Evolutionary conservation across 2,329 filamentous ascomycete genomes (phyloP).

Genomic region (Diaporthe citrichinensis): DNA sequence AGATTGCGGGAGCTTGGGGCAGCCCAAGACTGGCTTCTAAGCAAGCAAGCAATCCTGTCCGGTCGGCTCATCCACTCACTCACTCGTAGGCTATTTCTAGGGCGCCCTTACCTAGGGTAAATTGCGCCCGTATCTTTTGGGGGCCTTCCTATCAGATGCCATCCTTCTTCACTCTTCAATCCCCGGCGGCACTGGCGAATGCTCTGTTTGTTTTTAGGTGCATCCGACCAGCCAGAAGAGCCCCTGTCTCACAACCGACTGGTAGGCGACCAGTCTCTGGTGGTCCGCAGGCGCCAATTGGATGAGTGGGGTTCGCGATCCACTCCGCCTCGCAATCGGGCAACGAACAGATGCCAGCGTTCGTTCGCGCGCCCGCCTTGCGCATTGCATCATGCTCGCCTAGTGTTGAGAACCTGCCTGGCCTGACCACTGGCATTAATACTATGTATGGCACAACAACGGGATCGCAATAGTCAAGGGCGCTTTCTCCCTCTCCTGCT

Average conservation of each 20-base stretch:
- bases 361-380: conserved; percentile 28
- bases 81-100: conserved; percentile 17
- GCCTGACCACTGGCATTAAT: background rate
- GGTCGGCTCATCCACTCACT: background rate
- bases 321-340: conserved; percentile 27
- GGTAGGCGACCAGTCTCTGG: conserved; percentile 37
- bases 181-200: conserved; percentile 27
- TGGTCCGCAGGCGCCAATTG: conserved; percentile 42
- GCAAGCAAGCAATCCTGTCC: background rate
- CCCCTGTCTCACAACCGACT: conserved; percentile 43
- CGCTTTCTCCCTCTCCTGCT: background rate
- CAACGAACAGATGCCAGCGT: conserved; percentile 36
- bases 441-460: background rate
- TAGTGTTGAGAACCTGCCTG: conserved; percentile 16
- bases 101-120: background rate
- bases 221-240: conserved; percentile 38
- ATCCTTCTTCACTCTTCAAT: conserved; percentile 4
- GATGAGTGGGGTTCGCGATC: conserved; percentile 32
- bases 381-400: conserved; percentile 25
- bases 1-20: conserved; percentile 25
- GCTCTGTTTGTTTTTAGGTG: conserved; percentile 29
- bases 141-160: conserved; percentile 27
- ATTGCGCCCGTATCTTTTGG: conserved; percentile 25
- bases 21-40: conserved; percentile 14
- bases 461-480: conserved; percentile 7